Evolutionary conservation across 352 stramenopile species (phyloP).

Genomic region (Globisporangium splendens): DNA sequence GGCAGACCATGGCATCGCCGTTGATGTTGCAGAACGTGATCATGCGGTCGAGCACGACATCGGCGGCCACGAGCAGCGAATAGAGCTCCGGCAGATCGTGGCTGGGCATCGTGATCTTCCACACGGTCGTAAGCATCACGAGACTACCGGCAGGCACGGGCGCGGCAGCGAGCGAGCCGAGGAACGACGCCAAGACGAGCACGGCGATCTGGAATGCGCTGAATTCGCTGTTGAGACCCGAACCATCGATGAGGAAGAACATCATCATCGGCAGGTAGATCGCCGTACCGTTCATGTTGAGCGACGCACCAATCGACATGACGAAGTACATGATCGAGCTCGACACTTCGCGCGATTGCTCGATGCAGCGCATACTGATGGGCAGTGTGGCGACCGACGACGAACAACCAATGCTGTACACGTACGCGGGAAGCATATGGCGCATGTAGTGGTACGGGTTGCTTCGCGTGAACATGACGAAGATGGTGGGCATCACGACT

Average conservation of each 20-base stretch:
- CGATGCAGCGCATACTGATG: constrained; percentile 57
- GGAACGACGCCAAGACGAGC: constrained; percentile 52
- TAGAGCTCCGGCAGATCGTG: constrained; percentile 54
- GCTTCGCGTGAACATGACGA: constrained; percentile 46
- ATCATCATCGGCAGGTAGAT: constrained; percentile 74
- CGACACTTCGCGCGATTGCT: constrained; percentile 47
- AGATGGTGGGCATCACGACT: constrained; percentile 56
- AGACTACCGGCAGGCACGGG: constrained; percentile 56
- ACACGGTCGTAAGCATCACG: constrained; percentile 65
- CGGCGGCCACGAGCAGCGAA: constrained; percentile 55
- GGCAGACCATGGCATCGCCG: constrained; percentile 65
- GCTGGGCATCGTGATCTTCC: constrained; percentile 60
- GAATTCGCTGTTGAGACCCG: constrained; percentile 34
- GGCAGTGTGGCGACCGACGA: constrained; percentile 74
- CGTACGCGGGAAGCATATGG: constrained; percentile 62
- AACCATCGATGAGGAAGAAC: constrained; percentile 67
- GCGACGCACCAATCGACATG: constrained; percentile 54
- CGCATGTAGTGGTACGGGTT: constrained; percentile 77
- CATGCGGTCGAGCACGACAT: constrained; percentile 72
- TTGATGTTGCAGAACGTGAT: constrained; percentile 77
- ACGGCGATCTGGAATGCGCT: constrained; percentile 34
- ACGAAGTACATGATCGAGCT: constrained; percentile 70
- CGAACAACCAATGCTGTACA: constrained; percentile 69
- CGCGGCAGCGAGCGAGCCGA: constrained; percentile 56
- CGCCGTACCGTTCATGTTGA: constrained; percentile 77